phyloP scores from a whole-genome alignment of 2,329 filamentous ascomycete genomes.

The Diaporthe sp. region DNA sequence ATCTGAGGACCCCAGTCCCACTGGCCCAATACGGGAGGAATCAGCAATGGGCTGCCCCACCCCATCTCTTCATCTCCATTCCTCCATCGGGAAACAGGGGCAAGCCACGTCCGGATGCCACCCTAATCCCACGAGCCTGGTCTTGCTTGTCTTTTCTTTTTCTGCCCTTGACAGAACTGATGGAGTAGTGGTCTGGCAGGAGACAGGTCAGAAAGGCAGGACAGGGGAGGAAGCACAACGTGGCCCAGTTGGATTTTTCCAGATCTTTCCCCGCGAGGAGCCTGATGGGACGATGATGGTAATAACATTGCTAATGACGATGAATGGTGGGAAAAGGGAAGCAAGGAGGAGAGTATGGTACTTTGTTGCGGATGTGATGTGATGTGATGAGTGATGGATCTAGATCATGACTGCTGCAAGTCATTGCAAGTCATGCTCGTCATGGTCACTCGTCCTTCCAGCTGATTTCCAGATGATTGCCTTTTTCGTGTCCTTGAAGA shows the following conservation, averaged over 20 bases:
- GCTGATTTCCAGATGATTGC: constrained; percentile 23
- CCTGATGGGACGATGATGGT: neutral
- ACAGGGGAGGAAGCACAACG: constrained; percentile 15
- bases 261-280: neutral
- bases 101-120: neutral
- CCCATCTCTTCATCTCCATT: neutral
- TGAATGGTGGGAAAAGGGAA: neutral
- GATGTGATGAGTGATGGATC: constrained; percentile 14
- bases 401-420: neutral
- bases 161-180: neutral
- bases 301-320: neutral
- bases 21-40: constrained; percentile 3
- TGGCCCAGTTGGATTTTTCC: constrained; percentile 13
- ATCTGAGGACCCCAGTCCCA: neutral
- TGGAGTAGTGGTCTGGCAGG: neutral
- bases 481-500: neutral
- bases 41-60: neutral
- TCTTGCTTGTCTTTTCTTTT: neutral
- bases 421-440: neutral
- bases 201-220: neutral
- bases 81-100: constrained; percentile 1
- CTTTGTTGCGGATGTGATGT: neutral
- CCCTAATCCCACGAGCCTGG: neutral
- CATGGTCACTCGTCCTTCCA: neutral
- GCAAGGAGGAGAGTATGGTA: neutral